phyloP scores from a whole-genome alignment of 768 basidiomycete genomes.

The Leccinum pellstonianum region DNA sequence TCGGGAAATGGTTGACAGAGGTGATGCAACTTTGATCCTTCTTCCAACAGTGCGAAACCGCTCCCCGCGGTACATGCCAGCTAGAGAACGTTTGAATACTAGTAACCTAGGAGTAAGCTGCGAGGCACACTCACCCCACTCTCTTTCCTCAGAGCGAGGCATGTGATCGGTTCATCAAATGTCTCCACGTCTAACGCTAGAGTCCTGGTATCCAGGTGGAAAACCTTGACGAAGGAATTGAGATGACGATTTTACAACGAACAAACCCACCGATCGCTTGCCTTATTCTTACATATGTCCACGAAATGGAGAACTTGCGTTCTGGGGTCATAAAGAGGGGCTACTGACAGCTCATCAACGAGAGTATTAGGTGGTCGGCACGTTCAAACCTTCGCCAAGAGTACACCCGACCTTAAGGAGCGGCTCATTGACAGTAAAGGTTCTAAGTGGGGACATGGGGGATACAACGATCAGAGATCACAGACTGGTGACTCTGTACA shows the following conservation, averaged over 20 bases:
- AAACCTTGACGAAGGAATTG: slow-evolving; percentile 16
- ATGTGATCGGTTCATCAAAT: slow-evolving; percentile 56
- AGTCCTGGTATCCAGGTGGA: slow-evolving; percentile 41
- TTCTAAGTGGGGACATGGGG: slow-evolving; percentile 13
- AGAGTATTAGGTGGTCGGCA: background rate
- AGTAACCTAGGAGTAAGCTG: background rate
- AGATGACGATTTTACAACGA: background rate
- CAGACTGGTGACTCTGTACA: background rate
- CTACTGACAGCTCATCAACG: slow-evolving; percentile 31
- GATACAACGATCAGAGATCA: background rate
- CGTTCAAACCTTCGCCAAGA: slow-evolving; percentile 57
- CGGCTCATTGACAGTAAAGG: slow-evolving; percentile 35
- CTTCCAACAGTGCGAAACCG: slow-evolving; percentile 21
- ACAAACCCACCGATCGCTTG: background rate
- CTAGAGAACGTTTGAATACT: slow-evolving; percentile 1
- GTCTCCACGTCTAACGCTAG: slow-evolving; percentile 43
- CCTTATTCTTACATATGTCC: slow-evolving; percentile 45
- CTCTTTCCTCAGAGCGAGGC: slow-evolving; percentile 51
- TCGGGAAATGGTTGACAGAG: slow-evolving; percentile 51
- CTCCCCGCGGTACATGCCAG: slow-evolving; percentile 23
- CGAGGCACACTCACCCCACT: slow-evolving; percentile 9
- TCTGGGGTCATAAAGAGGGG: slow-evolving; percentile 58
- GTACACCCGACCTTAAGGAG: slow-evolving; percentile 53
- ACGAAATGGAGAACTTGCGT: slow-evolving; percentile 63
- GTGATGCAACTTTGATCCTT: slow-evolving; percentile 43